Evolutionary conservation across 257 asterid genomes (phyloP), one percentile per base, ranked within the genome.

Genomic region (Rubia yunnanensis): DNA sequence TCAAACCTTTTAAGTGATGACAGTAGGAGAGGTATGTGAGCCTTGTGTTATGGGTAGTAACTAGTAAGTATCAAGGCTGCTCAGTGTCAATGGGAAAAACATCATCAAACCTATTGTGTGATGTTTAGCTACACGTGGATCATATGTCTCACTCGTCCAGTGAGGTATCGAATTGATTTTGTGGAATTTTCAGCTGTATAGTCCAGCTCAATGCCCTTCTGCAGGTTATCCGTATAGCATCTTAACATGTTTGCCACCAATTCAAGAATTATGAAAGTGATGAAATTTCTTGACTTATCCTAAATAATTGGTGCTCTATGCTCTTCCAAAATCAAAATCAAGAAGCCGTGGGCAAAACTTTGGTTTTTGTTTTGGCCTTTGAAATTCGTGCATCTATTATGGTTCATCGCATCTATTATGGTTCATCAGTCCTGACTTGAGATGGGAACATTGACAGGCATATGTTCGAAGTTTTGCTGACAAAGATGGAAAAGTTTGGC

Each of bases 401-500:
- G 18, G 60, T 23, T 23, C 27, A 10, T 6, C 18, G 2, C 52
- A 23, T 31, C 18, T n/a, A 24, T 18, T 31, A 71, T 56, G 18
- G 60, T 23, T 23, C 27, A 10, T 6, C 18, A 34, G 18, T 32
- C 24, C 61, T 79, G 72, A 82, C 67, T 4, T 14, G 70, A 14
- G 52, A 62, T 63, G 27, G 68, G 49, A 36, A 38, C 54, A 73
- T 63, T 69, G 73, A 73, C 96, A 90, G 99, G 82, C 77, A 52
- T 94, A 88, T 67, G 60, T 77, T 39, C 73, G 78, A 77, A 82
- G 73, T 70, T 94, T 94, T 53, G 77, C 82, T 0, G 98, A 90
- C 17, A 86, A 87, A 78, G 99, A 94, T 36, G 99, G 99, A 24
- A 90, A 94, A 75, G 90, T 86, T 24, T 94, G 99, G 99, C 66